These are phyloP conservation scores for Phytophthora multivora DNA, from an alignment of 352 stramenopile species.

Conservation along the genomic window DNA sequence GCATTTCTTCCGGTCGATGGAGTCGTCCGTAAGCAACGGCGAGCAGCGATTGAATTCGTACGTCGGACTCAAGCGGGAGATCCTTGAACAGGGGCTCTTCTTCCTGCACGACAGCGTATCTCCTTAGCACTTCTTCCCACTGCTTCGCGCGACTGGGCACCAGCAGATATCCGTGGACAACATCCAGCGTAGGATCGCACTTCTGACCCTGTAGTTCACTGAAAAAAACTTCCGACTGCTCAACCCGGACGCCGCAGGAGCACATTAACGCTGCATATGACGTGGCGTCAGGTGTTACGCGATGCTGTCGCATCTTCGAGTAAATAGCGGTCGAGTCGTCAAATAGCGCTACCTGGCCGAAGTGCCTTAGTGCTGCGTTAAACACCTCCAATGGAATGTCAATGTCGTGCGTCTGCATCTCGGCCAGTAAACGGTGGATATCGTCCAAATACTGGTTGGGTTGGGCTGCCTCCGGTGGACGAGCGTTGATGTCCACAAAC, in stretches of 20 bases:
- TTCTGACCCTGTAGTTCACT: constrained; percentile 36
- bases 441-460: constrained; percentile 55
- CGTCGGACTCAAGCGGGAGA: constrained; percentile 48
- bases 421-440: constrained; percentile 47
- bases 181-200: constrained; percentile 32
- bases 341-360: constrained; percentile 44
- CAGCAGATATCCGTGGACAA: constrained; percentile 44
- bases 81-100: constrained; percentile 12
- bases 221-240: constrained; percentile 53
- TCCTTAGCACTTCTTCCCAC: constrained; percentile 47
- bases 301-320: constrained; percentile 41
- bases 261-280: constrained; percentile 63
- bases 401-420: constrained; percentile 49
- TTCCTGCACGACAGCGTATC: constrained; percentile 32
- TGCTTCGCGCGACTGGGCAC: constrained; percentile 44
- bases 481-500: constrained; percentile 44
- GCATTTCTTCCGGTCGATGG: constrained; percentile 50
- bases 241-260: constrained; percentile 48
- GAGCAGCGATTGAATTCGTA: constrained; percentile 67
- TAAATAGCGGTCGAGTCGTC: constrained; percentile 48
- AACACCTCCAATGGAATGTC: constrained; percentile 48
- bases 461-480: constrained; percentile 36
- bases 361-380: constrained; percentile 72
- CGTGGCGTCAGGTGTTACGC: constrained; percentile 51
- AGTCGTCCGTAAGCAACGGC: constrained; percentile 60